Base-by-base conservation (phyloP, 2,329 filamentous ascomycete genomes). In the Fusarium sp. region DNA sequence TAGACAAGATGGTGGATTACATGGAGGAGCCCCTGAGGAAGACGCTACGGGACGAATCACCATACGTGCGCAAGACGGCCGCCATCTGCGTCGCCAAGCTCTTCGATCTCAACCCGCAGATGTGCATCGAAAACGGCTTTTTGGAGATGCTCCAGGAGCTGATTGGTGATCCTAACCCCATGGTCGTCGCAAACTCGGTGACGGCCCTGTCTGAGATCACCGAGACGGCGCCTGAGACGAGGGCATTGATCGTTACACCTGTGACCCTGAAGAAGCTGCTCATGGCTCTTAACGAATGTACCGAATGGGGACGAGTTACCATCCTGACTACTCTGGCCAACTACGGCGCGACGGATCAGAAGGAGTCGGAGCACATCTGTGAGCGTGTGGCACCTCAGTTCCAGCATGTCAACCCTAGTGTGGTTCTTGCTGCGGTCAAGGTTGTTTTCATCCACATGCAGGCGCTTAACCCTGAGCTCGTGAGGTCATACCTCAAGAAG, bases 1-100 rank as follows among this genome's bases (percentile, higher is more conserved):
- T 99, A 65, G 97, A 98, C 78, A 99, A 99, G 85, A 99, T 99
- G 95, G 95, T 98, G 75, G 97, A 99, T 82, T 99, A 99, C 83
- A 98, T 99, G 96, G 97, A 98, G 83, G 97, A 99, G 80, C 97
- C 97, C 16, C 85, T 99, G 73, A 91, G 97, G 78, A 99, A 99
- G 86, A 99, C 97, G 14, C 87, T 99, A 76, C 92, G 95, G 83
- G 97, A 99, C 85, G 97, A 99, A 84, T 98, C 96, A 58, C 97
- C 97, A 1, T 99, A 99, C 83, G 97, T 99, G 70, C 94, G 97
- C 78, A 99, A 99, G 86, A 99, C 97, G 2, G 97, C 97, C 50
- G 97, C 96, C 45, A 97, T 99, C 75, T 98, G 97, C 82, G 97
- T 99, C 52, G 97, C 97, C 63, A 99, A 99, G 85, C 91, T 99